Base-by-base conservation (phyloP, 2,329 filamentous ascomycete genomes). In the Aureobasidium sp. region DNA sequence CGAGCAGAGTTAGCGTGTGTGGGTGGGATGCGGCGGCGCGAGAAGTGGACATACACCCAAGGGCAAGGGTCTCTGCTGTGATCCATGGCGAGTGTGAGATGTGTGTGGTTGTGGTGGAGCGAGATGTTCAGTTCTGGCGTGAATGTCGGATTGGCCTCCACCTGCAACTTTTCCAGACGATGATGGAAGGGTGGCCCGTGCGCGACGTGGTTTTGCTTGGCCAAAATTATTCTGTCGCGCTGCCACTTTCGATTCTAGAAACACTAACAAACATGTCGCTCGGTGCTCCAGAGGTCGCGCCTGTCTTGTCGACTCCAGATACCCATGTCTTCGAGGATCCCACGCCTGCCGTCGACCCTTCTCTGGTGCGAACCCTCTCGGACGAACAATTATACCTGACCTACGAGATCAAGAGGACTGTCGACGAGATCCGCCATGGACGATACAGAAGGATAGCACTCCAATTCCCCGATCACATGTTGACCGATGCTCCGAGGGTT, bases 31-130 rank as follows among this genome's bases (percentile, higher is more conserved):
- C n/a, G 6, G 11, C 29, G 36, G 32, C 5, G 25, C 2, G 30
- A 5, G n/a, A 14, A n/a, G 29, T 9, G n/a, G 16, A 49, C 55
- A 21, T 59, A 59, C 48, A 53, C 47, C 87, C 88, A 97, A 61
- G 94, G 94, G 78, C 94, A 97, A 65, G 94, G 94, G 78, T 97
- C 94, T 79, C 94, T 85, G 66, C 90, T 89, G 82, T 97, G 94
- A 85, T 99, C 93, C 89, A 96, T 65, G 32, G 42, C 62, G 54
- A 58, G 3, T 39, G 42, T 39, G 32, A 21, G 7, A 25, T 42
- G 54, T 58, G 42, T 30, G 54, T 37, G 30, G 54, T 32, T 44
- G 36, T 45, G 30, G 39, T 32, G 11, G 39, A 16, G n/a, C 21
- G 21, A 21, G 21, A 21, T 21, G 21, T 3, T 34, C 8, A 21